Conservation (phyloP, 305 asterid species). For the Ilex paraguariensis region DNA sequence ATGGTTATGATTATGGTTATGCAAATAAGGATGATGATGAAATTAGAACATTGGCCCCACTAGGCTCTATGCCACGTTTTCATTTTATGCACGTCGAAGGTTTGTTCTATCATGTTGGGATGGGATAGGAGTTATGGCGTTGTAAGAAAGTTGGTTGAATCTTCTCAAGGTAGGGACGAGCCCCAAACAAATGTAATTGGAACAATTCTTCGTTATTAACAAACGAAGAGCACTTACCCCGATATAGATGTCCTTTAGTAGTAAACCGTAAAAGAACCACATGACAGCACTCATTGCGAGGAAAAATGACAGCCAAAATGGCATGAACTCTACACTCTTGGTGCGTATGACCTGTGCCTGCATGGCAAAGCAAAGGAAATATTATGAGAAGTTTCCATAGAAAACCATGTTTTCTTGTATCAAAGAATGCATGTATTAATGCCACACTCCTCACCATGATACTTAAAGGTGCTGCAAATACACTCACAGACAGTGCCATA, state of each 20-base stretch:
- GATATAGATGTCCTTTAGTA: conserved; percentile 32
- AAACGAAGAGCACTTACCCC: conserved; percentile 25
- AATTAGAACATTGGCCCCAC: too few relatives aligned
- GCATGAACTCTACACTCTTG: conserved; percentile 29
- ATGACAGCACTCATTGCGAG: conserved; percentile 26
- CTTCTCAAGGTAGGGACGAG: not conserved
- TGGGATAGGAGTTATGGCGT: too few relatives aligned
- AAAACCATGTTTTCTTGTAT: too few relatives aligned
- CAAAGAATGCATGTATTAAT: too few relatives aligned
- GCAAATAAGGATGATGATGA: too few relatives aligned
- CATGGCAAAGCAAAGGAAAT: not conserved
- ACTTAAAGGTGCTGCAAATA: conserved; percentile 67
- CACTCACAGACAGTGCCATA: conserved; percentile 50
- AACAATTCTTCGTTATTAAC: not conserved
- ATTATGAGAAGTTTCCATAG: too few relatives aligned
- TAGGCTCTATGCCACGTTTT: not conserved
- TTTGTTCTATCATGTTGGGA: too few relatives aligned
- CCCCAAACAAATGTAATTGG: not conserved
- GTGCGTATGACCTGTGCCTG: conserved; percentile 20
- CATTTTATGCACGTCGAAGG: not conserved
- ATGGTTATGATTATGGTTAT: too few relatives aligned
- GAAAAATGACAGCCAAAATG: conserved; percentile 19
- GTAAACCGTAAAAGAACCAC: conserved; percentile 33
- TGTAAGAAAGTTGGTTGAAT: too few relatives aligned
- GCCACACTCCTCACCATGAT: conserved; percentile 38